Percentiles rank a stretch among this genome's conserved stretches.
Conservation (phyloP, 768 basidiomycete genomes). For the Podaxis sp. region DNA sequence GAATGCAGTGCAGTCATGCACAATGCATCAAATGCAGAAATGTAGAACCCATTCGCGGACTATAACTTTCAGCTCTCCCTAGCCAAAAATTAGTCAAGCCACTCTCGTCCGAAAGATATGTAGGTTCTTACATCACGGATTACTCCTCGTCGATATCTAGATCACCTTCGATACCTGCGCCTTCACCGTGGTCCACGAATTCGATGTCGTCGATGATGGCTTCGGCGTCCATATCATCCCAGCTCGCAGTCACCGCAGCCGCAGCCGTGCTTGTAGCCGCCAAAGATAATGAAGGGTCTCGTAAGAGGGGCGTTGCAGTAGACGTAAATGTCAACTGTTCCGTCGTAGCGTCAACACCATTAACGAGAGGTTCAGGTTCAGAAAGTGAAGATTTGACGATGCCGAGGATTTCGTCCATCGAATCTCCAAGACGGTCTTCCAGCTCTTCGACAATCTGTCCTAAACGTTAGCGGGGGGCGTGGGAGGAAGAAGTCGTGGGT, state of each 20-base stretch:
- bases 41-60: no score
- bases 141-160: slow-evolving; percentile 33
- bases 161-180: slow-evolving; percentile 68
- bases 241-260: slow-evolving; percentile 23
- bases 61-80: no score
- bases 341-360: background rate
- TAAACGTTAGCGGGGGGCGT: background rate
- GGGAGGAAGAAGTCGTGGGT: background rate
- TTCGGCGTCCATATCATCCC: slow-evolving; percentile 37
- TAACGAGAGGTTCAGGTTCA: background rate
- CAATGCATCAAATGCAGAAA: no score
- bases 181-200: slow-evolving; percentile 69
- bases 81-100: no score
- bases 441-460: slow-evolving; percentile 87
- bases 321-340: slow-evolving; percentile 11
- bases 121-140: background rate
- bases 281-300: background rate
- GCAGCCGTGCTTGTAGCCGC: no score
- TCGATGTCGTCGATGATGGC: slow-evolving; percentile 50
- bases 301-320: slow-evolving; percentile 5
- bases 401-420: slow-evolving; percentile 65
- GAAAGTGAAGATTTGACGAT: slow-evolving; percentile 40
- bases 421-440: slow-evolving; percentile 75
- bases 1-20: no score
- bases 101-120: no score